Evolutionary conservation across 345 rosid species (phyloP).

Genomic region (Corymbia maculata): DNA sequence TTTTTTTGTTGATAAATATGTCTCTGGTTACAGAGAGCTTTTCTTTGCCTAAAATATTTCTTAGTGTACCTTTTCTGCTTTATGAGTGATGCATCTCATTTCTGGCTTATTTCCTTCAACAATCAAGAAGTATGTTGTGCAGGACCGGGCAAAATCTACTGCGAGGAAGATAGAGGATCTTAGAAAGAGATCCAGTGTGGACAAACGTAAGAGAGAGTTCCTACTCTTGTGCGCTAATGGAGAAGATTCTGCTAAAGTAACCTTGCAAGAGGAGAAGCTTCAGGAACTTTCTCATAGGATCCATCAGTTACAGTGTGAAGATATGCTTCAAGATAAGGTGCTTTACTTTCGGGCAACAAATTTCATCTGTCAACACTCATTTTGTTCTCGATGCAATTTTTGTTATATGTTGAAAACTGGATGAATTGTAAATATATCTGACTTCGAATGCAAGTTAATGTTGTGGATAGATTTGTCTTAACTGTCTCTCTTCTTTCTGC

Average conservation of each 20-base stretch:
- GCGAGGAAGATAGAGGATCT: conserved; percentile 35
- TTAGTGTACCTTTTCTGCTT: neutral
- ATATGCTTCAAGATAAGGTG: conserved; percentile 55
- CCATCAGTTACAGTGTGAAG: conserved; percentile 41
- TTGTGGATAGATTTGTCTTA: neutral
- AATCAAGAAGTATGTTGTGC: neutral
- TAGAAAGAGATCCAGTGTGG: conserved; percentile 9
- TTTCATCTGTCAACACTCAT: neutral
- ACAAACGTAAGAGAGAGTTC: conserved; percentile 13
- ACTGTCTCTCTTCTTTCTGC: neutral
- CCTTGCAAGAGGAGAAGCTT: conserved; percentile 51
- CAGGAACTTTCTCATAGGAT: conserved; percentile 41
- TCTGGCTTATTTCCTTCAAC: neutral
- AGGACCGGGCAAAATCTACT: conserved; percentile 51
- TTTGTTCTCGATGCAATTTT: neutral
- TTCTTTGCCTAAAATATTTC: neutral
- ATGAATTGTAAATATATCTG: neutral
- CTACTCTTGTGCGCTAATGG: conserved; percentile 13
- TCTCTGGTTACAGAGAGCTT: neutral
- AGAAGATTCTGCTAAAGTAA: conserved; percentile 16
- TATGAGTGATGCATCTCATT: neutral
- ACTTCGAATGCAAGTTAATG: neutral
- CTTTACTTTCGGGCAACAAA: neutral
- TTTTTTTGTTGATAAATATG: neutral
- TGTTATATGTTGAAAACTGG: neutral